Base-by-base conservation (phyloP, 345 rosid genomes). In the Camelina hispida region DNA sequence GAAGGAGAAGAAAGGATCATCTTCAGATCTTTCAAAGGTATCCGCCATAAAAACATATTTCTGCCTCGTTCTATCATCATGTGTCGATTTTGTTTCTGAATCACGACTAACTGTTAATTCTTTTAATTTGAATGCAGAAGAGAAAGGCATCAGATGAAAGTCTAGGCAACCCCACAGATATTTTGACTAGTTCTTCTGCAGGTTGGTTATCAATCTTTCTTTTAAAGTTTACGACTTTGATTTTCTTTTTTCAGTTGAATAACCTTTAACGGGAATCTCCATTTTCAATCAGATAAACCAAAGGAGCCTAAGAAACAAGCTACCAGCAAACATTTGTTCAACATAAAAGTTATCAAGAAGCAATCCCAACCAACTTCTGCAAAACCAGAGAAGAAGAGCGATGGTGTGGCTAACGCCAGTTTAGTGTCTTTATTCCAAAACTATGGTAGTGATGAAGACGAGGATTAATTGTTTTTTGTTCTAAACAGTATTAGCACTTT, bases 401-500 rank as follows among this genome's bases (percentile, higher is more conserved):
- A 69, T 9, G 74, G 59, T 46, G 74, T 57, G 65, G 42, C 44
- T 23, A 66, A 60, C 17, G 54, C 43, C 6, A 90, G 82, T 44
- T 85, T 89, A 12, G 81, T 64, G 1, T 89, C 93, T 17, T 67
- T 93, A 4, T 86, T 83, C 61, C 93, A 93, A 71, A 84, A 73
- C 44, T 89, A 91, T 35, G 91, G 79, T 6, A 86, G 88, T 68
- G 92, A 88, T 53, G 82, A 79, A 56, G 93, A 86, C 25, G 91
- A 87, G 38, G 85, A 80, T 69, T 62, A 66, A 72, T 17, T 51
- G 1, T 11, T 4, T 4, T 20, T 34, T 10, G 17, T 65, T 40
- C 7, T 50, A 66, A 18, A 35, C 66, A 68, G 57, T 34, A 35
- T 68, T 52, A 11, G 1, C 20, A 60, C 65, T 52, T 72, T 34